These are phyloP conservation scores for Fusarium odoratissimum DNA, from an alignment of 2,329 filamentous ascomycete genomes.

Conservation along the genomic window DNA sequence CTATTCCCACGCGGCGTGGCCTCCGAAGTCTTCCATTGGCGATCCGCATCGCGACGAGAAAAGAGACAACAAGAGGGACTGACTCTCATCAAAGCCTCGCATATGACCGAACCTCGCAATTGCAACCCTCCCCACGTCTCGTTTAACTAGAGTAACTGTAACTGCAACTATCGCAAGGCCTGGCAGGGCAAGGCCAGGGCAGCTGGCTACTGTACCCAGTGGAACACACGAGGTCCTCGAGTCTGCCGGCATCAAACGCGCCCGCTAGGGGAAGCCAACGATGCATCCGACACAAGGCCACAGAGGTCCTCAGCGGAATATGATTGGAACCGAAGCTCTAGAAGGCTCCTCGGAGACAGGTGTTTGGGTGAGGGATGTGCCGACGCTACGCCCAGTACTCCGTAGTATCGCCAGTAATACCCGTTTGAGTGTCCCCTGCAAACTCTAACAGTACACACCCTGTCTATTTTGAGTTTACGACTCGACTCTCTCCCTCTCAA, in stretches of 20 bases:
- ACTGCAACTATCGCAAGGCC: not conserved
- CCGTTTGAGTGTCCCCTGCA: not conserved
- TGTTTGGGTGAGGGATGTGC: conserved; percentile 27
- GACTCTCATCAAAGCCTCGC: not conserved
- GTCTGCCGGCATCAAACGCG: conserved; percentile 3
- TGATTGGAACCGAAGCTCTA: conserved; percentile 14
- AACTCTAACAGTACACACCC: conserved; percentile 10
- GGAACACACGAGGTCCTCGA: not conserved
- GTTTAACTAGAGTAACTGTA: not conserved
- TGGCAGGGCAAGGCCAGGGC: not conserved
- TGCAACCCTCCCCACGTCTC: conserved; percentile 3
- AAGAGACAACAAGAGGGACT: conserved; percentile 25
- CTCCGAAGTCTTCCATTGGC: not conserved
- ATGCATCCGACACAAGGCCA: conserved; percentile 27
- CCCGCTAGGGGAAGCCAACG: conserved; percentile 32
- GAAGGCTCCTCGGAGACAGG: conserved; percentile 2
- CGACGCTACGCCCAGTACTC: conserved; percentile 7
- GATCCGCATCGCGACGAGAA: not conserved
- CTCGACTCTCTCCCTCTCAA: not conserved
- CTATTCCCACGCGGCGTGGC: conserved; percentile 6
- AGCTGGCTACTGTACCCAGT: not conserved
- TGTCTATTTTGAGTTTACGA: not conserved
- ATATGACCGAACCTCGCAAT: conserved; percentile 9
- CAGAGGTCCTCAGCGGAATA: conserved; percentile 3
- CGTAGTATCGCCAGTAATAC: not conserved